Evolutionary conservation across 2,329 filamentous ascomycete species (phyloP), one percentile per base, ranked within the genome.

Genomic region (Fusarium lyarnte): DNA sequence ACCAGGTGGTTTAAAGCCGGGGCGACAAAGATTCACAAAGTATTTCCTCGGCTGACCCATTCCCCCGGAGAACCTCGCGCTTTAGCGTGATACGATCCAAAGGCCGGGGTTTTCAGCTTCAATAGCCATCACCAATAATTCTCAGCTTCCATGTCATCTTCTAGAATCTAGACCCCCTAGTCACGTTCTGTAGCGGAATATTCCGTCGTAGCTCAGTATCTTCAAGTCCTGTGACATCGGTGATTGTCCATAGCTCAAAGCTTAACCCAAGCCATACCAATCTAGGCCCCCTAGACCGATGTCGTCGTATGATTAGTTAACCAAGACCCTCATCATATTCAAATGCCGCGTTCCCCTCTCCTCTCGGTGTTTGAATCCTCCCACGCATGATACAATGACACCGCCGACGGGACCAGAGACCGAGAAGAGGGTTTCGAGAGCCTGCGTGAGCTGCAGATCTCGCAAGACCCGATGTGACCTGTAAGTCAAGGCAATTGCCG

Each of bases 381-480:
- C 29, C 6, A n/a, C 53, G 13, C 12, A 39, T 17, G 23, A 66
- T 45, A 39, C 14, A 21, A 70, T 45, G 57, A 47, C 70, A 36
- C 49, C 47, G 35, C 43, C 70, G 46, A 46, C 52, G 27, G 67
- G 29, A 53, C 46, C 62, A 64, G 63, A 67, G 14, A 62, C 60
- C 39, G 72, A 74, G 36, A 74, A 66, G 57, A 73, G 72, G 43
- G 68, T 66, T 41, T 73, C 72, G 42, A 62, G 72, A 51, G 72
- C 72, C 16, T 74, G 72, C 41, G 51, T 72, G 39, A 58, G 63
- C 35, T 74, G 72, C 45, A 64, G 70, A 46, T 68, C 60, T 33
- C 70, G 72, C 12, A 74, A 74, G 57, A 74, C 72, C 16, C 65
- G 64, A 55, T 74, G 72, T 6, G 71, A 74, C 35, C 65, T 74